Base-by-base conservation (phyloP, 345 rosid species). In the Leavenworthia alabamica region DNA sequence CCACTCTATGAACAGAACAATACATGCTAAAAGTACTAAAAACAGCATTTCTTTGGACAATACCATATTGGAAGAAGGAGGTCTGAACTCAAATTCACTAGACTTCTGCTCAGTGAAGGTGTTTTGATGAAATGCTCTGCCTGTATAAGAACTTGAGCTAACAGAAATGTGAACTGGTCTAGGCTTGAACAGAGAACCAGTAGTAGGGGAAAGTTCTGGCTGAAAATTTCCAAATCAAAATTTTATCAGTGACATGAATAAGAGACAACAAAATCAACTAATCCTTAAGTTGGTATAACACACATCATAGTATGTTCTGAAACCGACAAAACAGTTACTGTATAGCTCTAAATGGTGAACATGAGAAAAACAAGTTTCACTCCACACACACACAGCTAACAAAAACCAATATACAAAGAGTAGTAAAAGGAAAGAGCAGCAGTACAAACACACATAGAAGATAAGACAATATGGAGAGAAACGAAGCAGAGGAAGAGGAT, bases 141-240 rank as follows among this genome's bases (percentile, higher is more conserved):
- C 73, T 7, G 78, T 65, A 67, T 71, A 71, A 16, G 80, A 54
- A 69, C 60, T 73, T 7, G 80, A 80, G 36, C 36, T 62, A 62
- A 69, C 78, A 35, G n/a, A n/a, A n/a, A n/a, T n/a, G n/a, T 76
- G 84, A 50, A 67, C 39, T 17, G 76, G 50, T 44, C 73, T 91
- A 76, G 85, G 83, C 70, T 89, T 88, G 39, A 71, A 52, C 72
- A 93, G 75, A 42, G 99, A 83, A 53, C 99, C 99, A 5, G 94
- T 85, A 33, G 99, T 87, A 56, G 97, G 99, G 28, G 97, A 93
- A 56, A 97, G 94, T 73, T 89, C 97, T 32, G 81, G 79, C 98
- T 89, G 78, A 46, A 72, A 32, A 56, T n/a, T n/a, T n/a, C n/a
- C n/a, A n/a, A n/a, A 58, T 29, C 13, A 55, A 64, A 41, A 3